phyloP scores from a whole-genome alignment of 2,329 filamentous ascomycete species.

The Tothia fuscella region DNA sequence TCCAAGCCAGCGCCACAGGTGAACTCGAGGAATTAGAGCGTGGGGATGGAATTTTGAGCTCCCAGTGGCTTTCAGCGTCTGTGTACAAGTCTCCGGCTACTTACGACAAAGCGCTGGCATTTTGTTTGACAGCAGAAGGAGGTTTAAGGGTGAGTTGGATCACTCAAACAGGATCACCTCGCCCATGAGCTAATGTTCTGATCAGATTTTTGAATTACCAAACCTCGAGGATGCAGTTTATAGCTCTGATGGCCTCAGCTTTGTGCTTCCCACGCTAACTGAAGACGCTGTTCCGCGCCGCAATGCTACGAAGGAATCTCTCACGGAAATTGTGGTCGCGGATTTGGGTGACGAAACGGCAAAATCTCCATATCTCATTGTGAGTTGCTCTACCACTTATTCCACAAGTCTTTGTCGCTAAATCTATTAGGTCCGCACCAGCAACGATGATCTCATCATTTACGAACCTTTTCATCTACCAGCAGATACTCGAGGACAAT shows the following conservation, averaged over 20 bases:
- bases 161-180: no score
- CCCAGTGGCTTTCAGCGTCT: slow-evolving; percentile 73
- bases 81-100: slow-evolving; percentile 57
- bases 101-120: slow-evolving; percentile 52
- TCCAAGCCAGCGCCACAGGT: slow-evolving; percentile 66
- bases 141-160: slow-evolving; percentile 53
- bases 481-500: slow-evolving; percentile 20
- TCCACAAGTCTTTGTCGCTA: slow-evolving; percentile 5
- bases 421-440: slow-evolving; percentile 53
- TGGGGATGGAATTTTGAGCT: slow-evolving; percentile 44
- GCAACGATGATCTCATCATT: slow-evolving; percentile 69
- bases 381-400: slow-evolving; percentile 32
- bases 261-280: slow-evolving; percentile 64
- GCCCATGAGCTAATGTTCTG: no score
- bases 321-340: slow-evolving; percentile 72
- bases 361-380: slow-evolving; percentile 68
- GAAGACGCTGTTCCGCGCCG: slow-evolving; percentile 58
- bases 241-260: slow-evolving; percentile 62
- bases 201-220: slow-evolving; percentile 63
- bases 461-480: slow-evolving; percentile 64
- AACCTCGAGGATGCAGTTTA: slow-evolving; percentile 61
- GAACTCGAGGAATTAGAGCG: slow-evolving; percentile 76
- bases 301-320: slow-evolving; percentile 56
- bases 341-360: slow-evolving; percentile 67
- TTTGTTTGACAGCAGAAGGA: slow-evolving; percentile 64